Percentiles rank a stretch among this genome's conserved stretches.
Evolutionary conservation across 441 rosid species (phyloP).

Genomic region (Gossypium gossypioides): DNA sequence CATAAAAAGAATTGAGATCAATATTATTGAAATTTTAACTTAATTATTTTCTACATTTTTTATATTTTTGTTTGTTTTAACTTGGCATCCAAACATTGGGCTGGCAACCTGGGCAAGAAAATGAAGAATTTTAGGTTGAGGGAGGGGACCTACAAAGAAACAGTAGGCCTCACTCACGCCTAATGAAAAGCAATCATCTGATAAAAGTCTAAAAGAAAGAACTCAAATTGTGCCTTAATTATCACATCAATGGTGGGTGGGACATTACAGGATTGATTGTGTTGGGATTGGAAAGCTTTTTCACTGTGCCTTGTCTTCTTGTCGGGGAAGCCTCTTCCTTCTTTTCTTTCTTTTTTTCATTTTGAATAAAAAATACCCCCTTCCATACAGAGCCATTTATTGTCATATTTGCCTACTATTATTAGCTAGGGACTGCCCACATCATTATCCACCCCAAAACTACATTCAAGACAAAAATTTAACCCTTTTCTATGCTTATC

Average conservation of each 20-base stretch:
- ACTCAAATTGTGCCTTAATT: conserved; percentile 36
- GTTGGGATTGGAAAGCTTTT: conserved; percentile 38
- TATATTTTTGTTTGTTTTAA: background rate
- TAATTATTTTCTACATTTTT: background rate
- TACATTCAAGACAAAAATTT: conserved; percentile 26
- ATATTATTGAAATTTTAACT: background rate
- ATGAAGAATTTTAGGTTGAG: background rate
- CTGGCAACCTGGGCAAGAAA: background rate
- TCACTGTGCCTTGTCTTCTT: conserved; percentile 37
- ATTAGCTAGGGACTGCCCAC: too few species aligned
- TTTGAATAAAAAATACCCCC: conserved; percentile 2
- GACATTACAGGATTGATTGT: conserved; percentile 52
- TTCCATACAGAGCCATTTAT: conserved; percentile 18
- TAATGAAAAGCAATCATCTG: conserved; percentile 41
- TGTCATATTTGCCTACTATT: conserved; percentile 9
- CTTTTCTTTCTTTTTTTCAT: background rate
- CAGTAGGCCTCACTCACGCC: conserved; percentile 72
- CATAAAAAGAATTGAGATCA: background rate
- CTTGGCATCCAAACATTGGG: background rate
- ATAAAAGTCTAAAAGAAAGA: conserved; percentile 48
- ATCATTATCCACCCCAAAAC: conserved; percentile 4
- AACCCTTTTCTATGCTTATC: conserved; percentile 13
- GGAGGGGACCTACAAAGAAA: conserved; percentile 29
- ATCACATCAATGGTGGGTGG: conserved; percentile 33
- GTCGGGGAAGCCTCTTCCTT: conserved; percentile 34